Base-by-base conservation (phyloP, 2,329 filamentous ascomycete genomes). In the Penicillium sp. region DNA sequence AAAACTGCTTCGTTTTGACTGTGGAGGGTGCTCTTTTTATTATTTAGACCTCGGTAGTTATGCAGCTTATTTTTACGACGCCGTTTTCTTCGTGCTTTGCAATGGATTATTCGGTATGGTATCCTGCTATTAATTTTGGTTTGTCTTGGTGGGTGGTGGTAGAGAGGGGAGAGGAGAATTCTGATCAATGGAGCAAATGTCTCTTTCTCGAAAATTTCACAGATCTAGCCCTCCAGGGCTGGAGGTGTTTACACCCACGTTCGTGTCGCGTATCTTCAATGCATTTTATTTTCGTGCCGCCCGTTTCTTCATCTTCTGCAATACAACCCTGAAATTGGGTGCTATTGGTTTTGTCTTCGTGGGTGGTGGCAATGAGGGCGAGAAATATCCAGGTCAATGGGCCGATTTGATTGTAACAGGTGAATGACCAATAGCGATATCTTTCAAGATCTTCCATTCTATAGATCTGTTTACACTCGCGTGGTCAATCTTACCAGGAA, bases 401-500 rank as follows among this genome's bases (percentile, higher is more conserved):
- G n/a, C n/a, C n/a, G n/a, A n/a, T n/a, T n/a, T n/a, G n/a, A n/a
- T n/a, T n/a, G n/a, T n/a, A n/a, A n/a, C n/a, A n/a, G n/a, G n/a
- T 22, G 19, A 22, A 41, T 39, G 10, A 22, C 6, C 19, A 21
- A 22, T 14, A 4, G 39, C 39, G 11, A 47, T 33, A n/a, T 21
- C 0, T 29, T 14, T 29, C 14, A 22, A 19, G 11, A 43, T 43
- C 24, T 22, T 11, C 39, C 10, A 44, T 35, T 14, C 22, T 53
- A 29, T 21, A 21, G 21, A 31, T 29, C 27, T 39, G 24, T 55
- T 43, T 41, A 47, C 33, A 31, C 39, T 47, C 27, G 37, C 39
- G 48, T 24, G 54, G 44, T 19, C 46, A 64, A 63, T 60, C 35
- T 65, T 65, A 65, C 63, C 63, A 65, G 63, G 63, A 61, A 64